Conservation (phyloP, 805 yeast genomes). For the Lipomyces sp. region DNA sequence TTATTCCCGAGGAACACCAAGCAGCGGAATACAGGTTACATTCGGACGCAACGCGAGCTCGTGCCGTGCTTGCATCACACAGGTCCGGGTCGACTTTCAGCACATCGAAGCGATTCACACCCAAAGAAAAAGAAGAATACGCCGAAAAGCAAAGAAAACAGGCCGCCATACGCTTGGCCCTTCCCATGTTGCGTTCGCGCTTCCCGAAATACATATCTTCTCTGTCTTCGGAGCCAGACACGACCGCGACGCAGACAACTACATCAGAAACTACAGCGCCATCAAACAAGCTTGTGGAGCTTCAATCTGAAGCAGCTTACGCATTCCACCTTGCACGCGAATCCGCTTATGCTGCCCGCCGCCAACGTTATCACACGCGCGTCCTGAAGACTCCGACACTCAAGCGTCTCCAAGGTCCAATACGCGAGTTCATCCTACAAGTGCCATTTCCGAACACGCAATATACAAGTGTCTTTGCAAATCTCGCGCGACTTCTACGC, state of each 20-base stretch:
- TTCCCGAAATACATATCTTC: too few relatives aligned
- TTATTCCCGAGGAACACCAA: too few relatives aligned
- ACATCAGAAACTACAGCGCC: neutral
- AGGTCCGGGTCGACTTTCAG: too few relatives aligned
- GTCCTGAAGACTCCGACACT: neutral
- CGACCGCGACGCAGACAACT: neutral
- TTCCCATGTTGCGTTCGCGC: too few relatives aligned
- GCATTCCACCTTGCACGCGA: neutral
- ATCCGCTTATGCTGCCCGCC: neutral
- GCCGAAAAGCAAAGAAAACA: too few relatives aligned
- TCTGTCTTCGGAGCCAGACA: too few relatives aligned
- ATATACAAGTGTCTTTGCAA: neutral
- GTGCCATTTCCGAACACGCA: constrained; percentile 1
- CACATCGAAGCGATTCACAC: too few relatives aligned
- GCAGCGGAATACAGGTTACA: too few relatives aligned
- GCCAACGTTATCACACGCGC: neutral
- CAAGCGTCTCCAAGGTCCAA: neutral
- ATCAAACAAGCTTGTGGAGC: neutral
- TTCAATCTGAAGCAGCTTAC: neutral
- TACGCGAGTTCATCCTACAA: neutral
- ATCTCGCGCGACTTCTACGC: neutral
- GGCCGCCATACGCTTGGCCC: too few relatives aligned
- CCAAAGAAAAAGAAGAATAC: too few relatives aligned
- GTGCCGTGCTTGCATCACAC: too few relatives aligned
- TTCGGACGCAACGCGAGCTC: too few relatives aligned